Evolutionary conservation across 208 protist genomes (phyloP), one percentile per base, ranked within the genome.

Genomic region (Herpetomonas samuelpessoai): DNA sequence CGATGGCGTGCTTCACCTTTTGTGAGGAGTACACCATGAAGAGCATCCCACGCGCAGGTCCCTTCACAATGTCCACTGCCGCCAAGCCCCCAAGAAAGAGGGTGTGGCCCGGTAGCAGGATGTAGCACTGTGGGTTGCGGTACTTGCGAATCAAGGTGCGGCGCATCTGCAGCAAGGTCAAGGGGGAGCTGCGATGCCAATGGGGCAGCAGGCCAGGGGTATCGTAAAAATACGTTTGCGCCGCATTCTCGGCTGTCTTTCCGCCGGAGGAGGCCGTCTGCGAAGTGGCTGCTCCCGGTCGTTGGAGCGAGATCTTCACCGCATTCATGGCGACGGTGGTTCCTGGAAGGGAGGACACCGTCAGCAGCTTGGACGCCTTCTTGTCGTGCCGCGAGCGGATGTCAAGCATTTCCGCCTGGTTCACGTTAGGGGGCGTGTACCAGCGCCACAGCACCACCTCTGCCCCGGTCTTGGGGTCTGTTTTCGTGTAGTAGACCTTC

Each of bases 11-110:
- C 39, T 76, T 74, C 25, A 84, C 81, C 63, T 96, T 96, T 24
- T 89, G 79, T 1, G 91, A 95, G 2, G 88, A 92, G 79, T 96
- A 96, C 9, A 93, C 76, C 63, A 93, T 79, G 57, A 96, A 91
- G 19, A 96, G 78, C 19, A 93, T 51, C 31, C 86, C 86, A 3
- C 74, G 73, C 26, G 79, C 56, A 14, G 84, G 79, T 9, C 91
- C 87, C 44, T 86, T 83, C 10, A 96, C 78, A 9, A 96, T 72
- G 67, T 95, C 88, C 45, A 96, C 76, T 21, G 82, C 85, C 22
- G 85, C 86, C n/a, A 95, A 67, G 9, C 91, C 91, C 18, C 85
- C 76, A 16, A 96, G 63, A 38, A 93, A 76, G n/a, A 96, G 65
- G 1, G 91, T 93, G 64, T 94, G 82, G 21, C 91, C 91, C 1